phyloP scores from a whole-genome alignment of 371 early-diverging fungal genomes.

The Mortierella sp. region DNA sequence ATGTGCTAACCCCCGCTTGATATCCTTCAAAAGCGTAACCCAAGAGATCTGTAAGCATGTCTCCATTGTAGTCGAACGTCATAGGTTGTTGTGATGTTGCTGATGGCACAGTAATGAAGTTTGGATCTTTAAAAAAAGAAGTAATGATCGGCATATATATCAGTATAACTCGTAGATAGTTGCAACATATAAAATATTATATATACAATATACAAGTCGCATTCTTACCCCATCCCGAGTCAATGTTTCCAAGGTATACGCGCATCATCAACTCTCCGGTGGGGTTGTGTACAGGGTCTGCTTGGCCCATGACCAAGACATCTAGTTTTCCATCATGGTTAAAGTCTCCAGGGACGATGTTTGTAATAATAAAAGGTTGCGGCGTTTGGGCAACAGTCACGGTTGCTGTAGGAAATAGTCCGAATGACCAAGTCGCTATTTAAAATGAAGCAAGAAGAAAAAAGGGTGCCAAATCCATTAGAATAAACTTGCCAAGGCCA shows the following conservation, averaged over 20 bases:
- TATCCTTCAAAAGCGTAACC: constrained; percentile 71
- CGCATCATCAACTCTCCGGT: constrained; percentile 72
- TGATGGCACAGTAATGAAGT: constrained; percentile 63
- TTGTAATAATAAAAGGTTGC: constrained; percentile 69
- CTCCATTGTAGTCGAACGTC: constrained; percentile 83
- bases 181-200: too few species aligned
- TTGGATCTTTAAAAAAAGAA: constrained; percentile 49
- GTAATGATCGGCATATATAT: neutral
- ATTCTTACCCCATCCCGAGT: constrained; percentile 69
- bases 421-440: constrained; percentile 30
- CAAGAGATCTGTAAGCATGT: constrained; percentile 82
- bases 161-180: neutral
- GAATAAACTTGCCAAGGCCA: neutral
- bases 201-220: too few species aligned
- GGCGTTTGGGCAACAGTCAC: constrained; percentile 40
- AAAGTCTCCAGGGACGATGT: constrained; percentile 87
- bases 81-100: constrained; percentile 79
- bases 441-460: neutral
- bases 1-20: constrained; percentile 38
- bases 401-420: constrained; percentile 27
- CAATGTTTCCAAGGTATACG: constrained; percentile 79
- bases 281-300: constrained; percentile 52
- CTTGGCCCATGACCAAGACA: constrained; percentile 79
- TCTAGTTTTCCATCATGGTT: constrained; percentile 91
- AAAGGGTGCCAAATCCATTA: neutral